Conservation (phyloP, 306 rosid genomes). For the Argentina anserina region DNA sequence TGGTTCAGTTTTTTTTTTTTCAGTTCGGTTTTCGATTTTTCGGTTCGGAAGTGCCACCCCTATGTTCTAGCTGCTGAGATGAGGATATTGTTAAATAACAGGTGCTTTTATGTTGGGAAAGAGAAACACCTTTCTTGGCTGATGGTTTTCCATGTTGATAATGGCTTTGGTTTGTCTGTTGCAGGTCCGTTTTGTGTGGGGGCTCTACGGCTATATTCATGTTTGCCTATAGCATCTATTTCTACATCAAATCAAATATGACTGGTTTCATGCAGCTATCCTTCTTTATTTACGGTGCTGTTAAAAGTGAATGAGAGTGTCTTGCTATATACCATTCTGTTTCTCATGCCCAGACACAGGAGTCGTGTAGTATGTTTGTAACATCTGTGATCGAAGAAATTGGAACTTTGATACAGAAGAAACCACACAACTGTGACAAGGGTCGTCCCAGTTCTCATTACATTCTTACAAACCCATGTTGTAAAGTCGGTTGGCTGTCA, state of each 20-base stretch:
- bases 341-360: background rate
- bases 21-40: no score
- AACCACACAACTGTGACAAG: background rate
- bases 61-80: background rate
- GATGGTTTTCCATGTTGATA: background rate
- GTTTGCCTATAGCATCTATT: conserved; percentile 65
- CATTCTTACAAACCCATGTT: background rate
- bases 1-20: no score
- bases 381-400: conserved; percentile 5
- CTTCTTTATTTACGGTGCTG: conserved; percentile 59
- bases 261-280: conserved; percentile 62
- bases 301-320: conserved; percentile 67
- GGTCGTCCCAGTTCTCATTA: background rate
- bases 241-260: conserved; percentile 70
- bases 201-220: conserved; percentile 73
- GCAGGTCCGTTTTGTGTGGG: conserved; percentile 76
- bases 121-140: background rate
- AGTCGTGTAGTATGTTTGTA: background rate
- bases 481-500: background rate
- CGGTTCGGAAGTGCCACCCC: no score
- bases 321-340: background rate
- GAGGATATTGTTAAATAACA: background rate
- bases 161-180: background rate
- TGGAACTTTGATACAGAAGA: background rate
- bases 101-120: background rate